These are phyloP conservation scores for Rugosomyces carneus DNA, from an alignment of 1,284 basidiomycete species.

Conservation along the genomic window DNA sequence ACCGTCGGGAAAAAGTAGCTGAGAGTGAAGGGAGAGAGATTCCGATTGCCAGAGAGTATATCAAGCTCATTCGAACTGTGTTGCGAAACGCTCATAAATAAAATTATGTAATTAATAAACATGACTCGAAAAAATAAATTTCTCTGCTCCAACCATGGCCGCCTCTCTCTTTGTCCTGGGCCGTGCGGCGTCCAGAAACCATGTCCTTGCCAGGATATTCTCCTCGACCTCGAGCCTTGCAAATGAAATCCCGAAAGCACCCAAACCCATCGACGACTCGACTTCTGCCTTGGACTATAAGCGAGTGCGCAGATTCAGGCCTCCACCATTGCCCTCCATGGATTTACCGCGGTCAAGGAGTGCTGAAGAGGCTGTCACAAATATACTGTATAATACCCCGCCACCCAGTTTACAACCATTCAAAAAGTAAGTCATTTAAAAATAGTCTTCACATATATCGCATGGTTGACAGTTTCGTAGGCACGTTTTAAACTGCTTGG, in stretches of 20 bases:
- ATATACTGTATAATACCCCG: slow-evolving; percentile 94
- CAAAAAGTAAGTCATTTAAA: slow-evolving; percentile 66
- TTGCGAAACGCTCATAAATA: slow-evolving; percentile 25
- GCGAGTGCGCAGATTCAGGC: slow-evolving; percentile 61
- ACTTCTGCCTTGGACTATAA: slow-evolving; percentile 96
- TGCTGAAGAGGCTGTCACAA: slow-evolving; percentile 92
- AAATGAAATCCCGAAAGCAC: slow-evolving; percentile 55
- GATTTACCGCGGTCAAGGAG: slow-evolving; percentile 71
- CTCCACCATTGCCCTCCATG: slow-evolving; percentile 71
- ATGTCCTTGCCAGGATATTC: slow-evolving; percentile 27
- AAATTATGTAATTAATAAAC: not conserved
- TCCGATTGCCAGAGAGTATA: slow-evolving; percentile 47
- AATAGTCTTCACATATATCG: slow-evolving; percentile 1
- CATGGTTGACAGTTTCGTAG: slow-evolving; percentile 34
- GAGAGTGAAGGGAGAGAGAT: slow-evolving; percentile 45
- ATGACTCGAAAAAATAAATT: not conserved
- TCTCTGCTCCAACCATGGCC: slow-evolving; percentile 5
- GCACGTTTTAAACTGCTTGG: slow-evolving; percentile 96
- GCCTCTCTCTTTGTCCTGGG: slow-evolving; percentile 15
- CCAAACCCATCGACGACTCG: slow-evolving; percentile 77
- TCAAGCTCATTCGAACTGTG: slow-evolving; percentile 57
- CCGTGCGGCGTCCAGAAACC: slow-evolving; percentile 18
- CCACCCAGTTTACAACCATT: slow-evolving; percentile 89
- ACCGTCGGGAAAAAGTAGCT: slow-evolving; percentile 66
- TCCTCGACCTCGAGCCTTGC: slow-evolving; percentile 29